Evolutionary conservation across 2,329 filamentous ascomycete genomes (phyloP), one percentile per base, ranked within the genome.

Genomic region (Botrytis sinoallii): DNA sequence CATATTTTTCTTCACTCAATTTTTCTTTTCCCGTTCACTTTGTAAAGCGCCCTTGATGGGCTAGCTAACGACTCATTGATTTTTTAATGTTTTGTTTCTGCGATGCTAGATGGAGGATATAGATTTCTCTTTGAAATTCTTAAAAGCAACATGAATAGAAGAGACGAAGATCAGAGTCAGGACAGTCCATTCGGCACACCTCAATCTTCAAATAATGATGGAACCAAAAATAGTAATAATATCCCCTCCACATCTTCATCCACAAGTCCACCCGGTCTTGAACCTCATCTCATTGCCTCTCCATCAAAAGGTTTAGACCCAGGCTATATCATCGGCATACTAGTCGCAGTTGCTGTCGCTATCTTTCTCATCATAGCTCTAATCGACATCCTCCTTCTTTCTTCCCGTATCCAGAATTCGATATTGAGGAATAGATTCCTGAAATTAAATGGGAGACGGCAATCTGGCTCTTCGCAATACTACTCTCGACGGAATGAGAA

Each of bases 91-190:
- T 57, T 66, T 29, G 1, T 66, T 42, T 52, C 52, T 48, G 25
- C 32, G 29, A 35, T n/a, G n/a, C 44, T 66, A 35, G 32, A 9
- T 18, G 40, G 44, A 66, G 60, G 46, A 46, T 59, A 66, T 66
- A 40, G 44, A 65, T 46, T 12, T 66, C 20, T 32, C 46, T n/a
- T 71, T 20, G 2, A 42, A 44, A n/a, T 29, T 65, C 32, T 22
- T 16, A 44, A 44, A 38, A 66, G 60, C 12, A 57, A 52, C n/a
- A 42, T 55, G 59, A 25, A 20, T 18, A 55, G 12, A 29, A 63
- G 57, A 42, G 29, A 46, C 10, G 66, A 69, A 66, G 70, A 71
- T 32, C 60, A 71, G 40, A 71, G 46, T 46, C 46, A 66, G 46
- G 44, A 57, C 18, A 57, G 60, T 57, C 35, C 60, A n/a, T 66